phyloP scores from a whole-genome alignment of 164 flowering plant genomes.

The Euptelea pleiosperma region DNA sequence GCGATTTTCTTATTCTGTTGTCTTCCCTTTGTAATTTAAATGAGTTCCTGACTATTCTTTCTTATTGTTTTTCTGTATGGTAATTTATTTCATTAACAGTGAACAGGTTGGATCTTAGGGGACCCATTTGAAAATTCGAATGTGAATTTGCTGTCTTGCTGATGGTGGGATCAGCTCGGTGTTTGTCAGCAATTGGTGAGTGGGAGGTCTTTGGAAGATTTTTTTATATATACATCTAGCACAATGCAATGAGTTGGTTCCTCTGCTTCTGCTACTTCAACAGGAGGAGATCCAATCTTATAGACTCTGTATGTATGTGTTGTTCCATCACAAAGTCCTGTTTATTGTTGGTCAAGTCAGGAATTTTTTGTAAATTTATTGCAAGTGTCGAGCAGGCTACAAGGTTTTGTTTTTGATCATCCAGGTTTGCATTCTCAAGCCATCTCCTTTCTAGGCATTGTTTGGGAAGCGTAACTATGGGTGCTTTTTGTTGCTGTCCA shows the following conservation, averaged over 20 bases:
- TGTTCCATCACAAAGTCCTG: no score
- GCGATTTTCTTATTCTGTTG: no score
- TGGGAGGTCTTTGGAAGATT: no score
- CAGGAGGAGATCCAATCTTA: background rate
- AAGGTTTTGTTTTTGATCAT: background rate
- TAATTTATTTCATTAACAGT: no score
- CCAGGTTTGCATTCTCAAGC: background rate
- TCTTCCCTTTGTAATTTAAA: no score
- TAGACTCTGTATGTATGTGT: no score
- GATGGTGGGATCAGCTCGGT: background rate
- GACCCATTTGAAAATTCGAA: background rate
- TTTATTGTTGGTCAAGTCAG: no score
- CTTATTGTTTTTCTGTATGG: no score
- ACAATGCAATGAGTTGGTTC: no score
- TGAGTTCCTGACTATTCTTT: no score
- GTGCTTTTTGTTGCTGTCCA: constrained; percentile 57
- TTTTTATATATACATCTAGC: no score
- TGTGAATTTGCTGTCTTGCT: background rate
- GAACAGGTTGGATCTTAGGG: background rate
- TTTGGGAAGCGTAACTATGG: constrained; percentile 30
- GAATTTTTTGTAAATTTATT: background rate
- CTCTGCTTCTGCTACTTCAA: background rate
- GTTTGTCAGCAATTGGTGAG: no score
- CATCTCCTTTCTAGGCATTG: background rate
- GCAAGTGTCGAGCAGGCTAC: background rate